Percentiles rank a stretch among this genome's conserved stretches.
These are phyloP conservation scores for Diaporthe vexans DNA, from an alignment of 2,329 filamentous ascomycete species.

Conservation along the genomic window DNA sequence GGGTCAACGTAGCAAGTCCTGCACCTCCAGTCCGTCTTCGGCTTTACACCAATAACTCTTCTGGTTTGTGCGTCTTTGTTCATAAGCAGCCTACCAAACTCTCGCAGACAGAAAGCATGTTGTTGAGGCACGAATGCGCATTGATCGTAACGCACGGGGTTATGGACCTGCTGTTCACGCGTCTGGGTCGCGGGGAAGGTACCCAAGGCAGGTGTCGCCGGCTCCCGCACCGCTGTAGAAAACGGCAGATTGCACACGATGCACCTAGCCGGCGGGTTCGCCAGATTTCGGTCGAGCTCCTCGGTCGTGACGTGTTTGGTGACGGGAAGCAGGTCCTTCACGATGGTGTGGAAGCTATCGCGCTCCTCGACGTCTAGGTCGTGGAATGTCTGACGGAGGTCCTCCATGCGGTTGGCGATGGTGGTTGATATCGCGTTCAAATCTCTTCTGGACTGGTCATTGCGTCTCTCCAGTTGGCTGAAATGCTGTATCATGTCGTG, in stretches of 20 bases:
- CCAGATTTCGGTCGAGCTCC: background rate
- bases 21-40: slow-evolving; percentile 9
- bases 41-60: background rate
- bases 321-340: slow-evolving; percentile 8
- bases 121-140: background rate
- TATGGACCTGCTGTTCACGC: background rate
- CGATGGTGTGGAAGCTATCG: background rate
- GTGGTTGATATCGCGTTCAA: background rate
- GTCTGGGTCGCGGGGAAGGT: background rate
- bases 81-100: slow-evolving; percentile 2
- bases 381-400: background rate
- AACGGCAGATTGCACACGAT: background rate
- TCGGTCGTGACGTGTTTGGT: background rate
- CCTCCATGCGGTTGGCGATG: background rate
- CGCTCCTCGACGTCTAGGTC: background rate
- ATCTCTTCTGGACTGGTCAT: background rate
- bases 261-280: background rate
- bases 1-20: background rate
- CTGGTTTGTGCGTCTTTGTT: background rate
- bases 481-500: background rate
- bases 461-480: background rate
- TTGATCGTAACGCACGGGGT: background rate
- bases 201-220: background rate
- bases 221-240: background rate
- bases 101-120: slow-evolving; percentile 21